Percentiles rank a stretch among this genome's conserved stretches.
Conservation (phyloP, 148 eudicot species). For the Rhododendron mucronatum region DNA sequence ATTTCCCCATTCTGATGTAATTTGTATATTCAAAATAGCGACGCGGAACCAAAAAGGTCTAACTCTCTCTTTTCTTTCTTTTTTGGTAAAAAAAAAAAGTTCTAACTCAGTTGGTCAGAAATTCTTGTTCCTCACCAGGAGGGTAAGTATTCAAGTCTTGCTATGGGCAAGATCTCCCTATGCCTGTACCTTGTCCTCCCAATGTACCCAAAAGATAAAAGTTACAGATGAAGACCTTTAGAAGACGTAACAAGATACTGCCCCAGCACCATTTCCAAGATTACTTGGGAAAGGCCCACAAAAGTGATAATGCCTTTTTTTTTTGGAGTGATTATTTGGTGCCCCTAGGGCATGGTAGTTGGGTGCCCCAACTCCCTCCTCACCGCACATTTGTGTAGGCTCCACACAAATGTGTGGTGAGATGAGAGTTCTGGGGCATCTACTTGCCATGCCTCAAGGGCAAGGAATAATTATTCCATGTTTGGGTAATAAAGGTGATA, state of each 20-base stretch:
- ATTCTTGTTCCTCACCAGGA: neutral
- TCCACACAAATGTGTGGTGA: too few relatives aligned
- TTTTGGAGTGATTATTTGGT: too few relatives aligned
- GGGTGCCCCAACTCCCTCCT: too few relatives aligned
- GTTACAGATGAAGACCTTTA: neutral
- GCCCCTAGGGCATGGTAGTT: too few relatives aligned
- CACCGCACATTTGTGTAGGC: too few relatives aligned
- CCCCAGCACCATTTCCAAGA: neutral
- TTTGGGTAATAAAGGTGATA: neutral
- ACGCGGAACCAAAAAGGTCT: neutral
- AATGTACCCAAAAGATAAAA: neutral
- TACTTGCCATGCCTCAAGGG: too few relatives aligned
- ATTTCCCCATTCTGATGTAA: neutral
- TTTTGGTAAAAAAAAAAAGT: too few relatives aligned
- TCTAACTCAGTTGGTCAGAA: neutral
- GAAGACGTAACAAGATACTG: neutral
- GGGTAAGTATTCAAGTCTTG: neutral
- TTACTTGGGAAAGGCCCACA: neutral
- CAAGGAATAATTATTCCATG: too few relatives aligned
- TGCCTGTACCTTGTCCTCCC: neutral
- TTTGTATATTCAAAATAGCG: neutral
- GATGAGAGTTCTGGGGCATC: too few relatives aligned
- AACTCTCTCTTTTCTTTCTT: too few relatives aligned
- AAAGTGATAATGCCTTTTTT: neutral
- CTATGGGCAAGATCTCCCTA: neutral